Conservation (phyloP, 352 stramenopile genomes). For the Pythium grandisporangium region DNA sequence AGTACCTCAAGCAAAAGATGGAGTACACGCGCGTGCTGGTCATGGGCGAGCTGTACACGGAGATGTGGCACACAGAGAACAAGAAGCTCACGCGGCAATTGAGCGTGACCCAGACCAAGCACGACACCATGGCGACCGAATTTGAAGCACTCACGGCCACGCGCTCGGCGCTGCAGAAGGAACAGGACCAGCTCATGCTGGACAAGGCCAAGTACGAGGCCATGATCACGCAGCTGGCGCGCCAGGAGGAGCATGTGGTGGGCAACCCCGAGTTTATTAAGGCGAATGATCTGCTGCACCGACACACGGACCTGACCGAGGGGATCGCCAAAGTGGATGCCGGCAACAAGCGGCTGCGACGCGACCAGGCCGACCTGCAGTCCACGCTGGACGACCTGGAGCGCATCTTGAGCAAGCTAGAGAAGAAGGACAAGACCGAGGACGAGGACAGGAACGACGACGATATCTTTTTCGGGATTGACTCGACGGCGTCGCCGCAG, state of each 20-base stretch:
- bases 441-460: constrained; percentile 59
- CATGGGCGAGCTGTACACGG: constrained; percentile 64
- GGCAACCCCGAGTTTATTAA: constrained; percentile 74
- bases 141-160: constrained; percentile 52
- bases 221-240: constrained; percentile 82
- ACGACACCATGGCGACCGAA: constrained; percentile 52
- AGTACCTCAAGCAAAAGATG: constrained; percentile 69
- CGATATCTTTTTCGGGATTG: constrained; percentile 61
- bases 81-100: constrained; percentile 63
- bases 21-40: constrained; percentile 75
- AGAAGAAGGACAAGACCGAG: constrained; percentile 50
- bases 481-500: constrained; percentile 36
- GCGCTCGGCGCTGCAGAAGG: constrained; percentile 51
- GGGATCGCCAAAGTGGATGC: constrained; percentile 78
- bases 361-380: constrained; percentile 66
- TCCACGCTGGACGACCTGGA: constrained; percentile 60
- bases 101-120: constrained; percentile 46
- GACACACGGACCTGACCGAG: constrained; percentile 72
- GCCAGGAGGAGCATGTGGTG: constrained; percentile 57
- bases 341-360: constrained; percentile 74
- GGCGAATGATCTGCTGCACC: constrained; percentile 60
- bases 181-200: constrained; percentile 56
- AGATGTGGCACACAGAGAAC: constrained; percentile 81
- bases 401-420: constrained; percentile 48
- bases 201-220: constrained; percentile 65